Base-by-base conservation (phyloP, 257 asterid species). In the Nicotiana obtusifolia region DNA sequence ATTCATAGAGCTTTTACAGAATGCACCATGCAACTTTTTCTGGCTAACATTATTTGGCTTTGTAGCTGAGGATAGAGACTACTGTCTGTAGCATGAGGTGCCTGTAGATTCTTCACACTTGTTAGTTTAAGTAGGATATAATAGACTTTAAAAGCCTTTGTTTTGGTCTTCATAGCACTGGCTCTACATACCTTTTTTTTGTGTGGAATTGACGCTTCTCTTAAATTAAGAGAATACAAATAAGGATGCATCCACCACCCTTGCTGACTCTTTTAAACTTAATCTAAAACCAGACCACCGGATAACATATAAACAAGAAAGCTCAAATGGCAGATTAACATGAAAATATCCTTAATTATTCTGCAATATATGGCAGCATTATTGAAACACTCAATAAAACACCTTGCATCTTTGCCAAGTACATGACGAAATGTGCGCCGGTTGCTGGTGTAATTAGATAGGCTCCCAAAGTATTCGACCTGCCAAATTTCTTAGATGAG, bases 341-440 rank as follows among this genome's bases (percentile, higher is more conserved):
- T 17, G 24, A 57, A 57, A n/a, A 57, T 26, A 16, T 66, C 49
- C 41, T 64, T 28, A 64, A 28, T 64, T n/a, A 28, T 64, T 64
- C 71, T 64, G 71, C 20, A 28, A 64, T 15, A 64, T 64, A 15
- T 15, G 44, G 19, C 11, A 2, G 35, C 56, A 49, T 26, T 15
- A 64, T 10, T 59, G 35, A 54, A 71, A 65, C 61, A 37, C 41
- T 31, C 52, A n/a, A 37, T 81, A 83, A 30, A 77, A 53, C 54
- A 95, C 99, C 97, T 93, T 91, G 94, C 98, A 95, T 91, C 88
- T 95, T 95, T 75, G 97, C 98, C 90, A 94, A 88, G 91, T 89
- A 95, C 99, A 95, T 91, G 80, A 87, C 97, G 76, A 95, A 95
- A 86, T 95, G 98, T 6, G 99, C 87, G 30, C 98, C 98, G 77